These are phyloP conservation scores for Exsudoporus frostii DNA, from an alignment of 768 basidiomycete genomes.

Conservation along the genomic window DNA sequence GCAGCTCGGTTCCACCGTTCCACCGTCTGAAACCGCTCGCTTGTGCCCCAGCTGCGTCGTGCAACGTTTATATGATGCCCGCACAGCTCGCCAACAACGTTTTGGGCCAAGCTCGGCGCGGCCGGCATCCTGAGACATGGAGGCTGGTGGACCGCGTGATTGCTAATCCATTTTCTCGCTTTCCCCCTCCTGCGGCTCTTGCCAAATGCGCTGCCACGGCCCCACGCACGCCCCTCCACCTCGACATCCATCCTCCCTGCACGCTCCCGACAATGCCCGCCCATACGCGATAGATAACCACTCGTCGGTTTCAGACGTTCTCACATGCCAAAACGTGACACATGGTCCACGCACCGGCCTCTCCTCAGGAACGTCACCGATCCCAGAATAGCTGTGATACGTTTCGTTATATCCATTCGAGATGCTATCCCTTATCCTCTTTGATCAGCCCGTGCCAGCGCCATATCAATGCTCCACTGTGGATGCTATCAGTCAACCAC, in stretches of 20 bases:
- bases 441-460: slow-evolving; percentile 1
- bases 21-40: neutral
- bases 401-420: slow-evolving; percentile 8
- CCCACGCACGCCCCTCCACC: neutral
- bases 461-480: slow-evolving; percentile 1
- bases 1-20: neutral
- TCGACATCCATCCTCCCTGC: neutral
- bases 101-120: slow-evolving; percentile 13
- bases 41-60: too few relatives aligned
- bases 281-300: neutral
- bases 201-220: slow-evolving; percentile 6
- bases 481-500: neutral
- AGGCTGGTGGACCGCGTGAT: neutral
- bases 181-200: slow-evolving; percentile 9
- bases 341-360: slow-evolving; percentile 13
- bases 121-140: slow-evolving; percentile 18
- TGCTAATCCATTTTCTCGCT: slow-evolving; percentile 8
- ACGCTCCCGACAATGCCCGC: neutral
- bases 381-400: slow-evolving; percentile 20
- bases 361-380: slow-evolving; percentile 15
- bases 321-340: slow-evolving; percentile 16
- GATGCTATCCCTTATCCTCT: slow-evolving; percentile 9
- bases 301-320: neutral
- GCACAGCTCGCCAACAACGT: slow-evolving; percentile 22
- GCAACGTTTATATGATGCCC: slow-evolving; percentile 12